phyloP scores from a whole-genome alignment of 2,329 filamentous ascomycete species.

The Diaporthe eres region DNA sequence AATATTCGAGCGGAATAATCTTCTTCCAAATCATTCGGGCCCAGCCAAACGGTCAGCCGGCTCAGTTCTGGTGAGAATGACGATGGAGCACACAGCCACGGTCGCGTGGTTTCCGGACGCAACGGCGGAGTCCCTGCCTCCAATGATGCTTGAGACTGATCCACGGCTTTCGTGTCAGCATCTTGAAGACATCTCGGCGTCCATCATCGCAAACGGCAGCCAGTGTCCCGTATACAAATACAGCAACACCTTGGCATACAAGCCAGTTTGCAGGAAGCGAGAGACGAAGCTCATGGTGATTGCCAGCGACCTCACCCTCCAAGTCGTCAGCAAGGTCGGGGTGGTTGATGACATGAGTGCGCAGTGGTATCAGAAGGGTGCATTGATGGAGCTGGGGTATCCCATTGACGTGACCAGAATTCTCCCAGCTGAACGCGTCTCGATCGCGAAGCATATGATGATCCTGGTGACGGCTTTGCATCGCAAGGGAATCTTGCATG shows the following conservation, averaged over 20 bases:
- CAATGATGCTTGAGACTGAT: conserved; percentile 36
- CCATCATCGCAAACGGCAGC: conserved; percentile 12
- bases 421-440: conserved; percentile 29
- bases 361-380: conserved; percentile 36
- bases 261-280: conserved; percentile 32
- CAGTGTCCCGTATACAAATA: conserved; percentile 24
- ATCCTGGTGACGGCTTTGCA: conserved; percentile 30
- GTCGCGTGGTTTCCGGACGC: conserved; percentile 20
- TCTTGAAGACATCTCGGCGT: conserved; percentile 4
- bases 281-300: conserved; percentile 35
- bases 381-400: conserved; percentile 23
- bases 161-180: conserved; percentile 36
- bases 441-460: conserved; percentile 29
- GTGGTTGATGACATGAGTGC: conserved; percentile 37
- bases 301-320: conserved; percentile 16
- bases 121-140: conserved; percentile 25
- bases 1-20: not conserved
- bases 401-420: conserved; percentile 26
- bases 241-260: conserved; percentile 33
- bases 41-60: too few relatives aligned
- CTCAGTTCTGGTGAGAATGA: not conserved
- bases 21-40: not conserved
- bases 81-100: conserved; percentile 7
- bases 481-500: conserved; percentile 26
- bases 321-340: conserved; percentile 29